Evolutionary conservation across 805 yeast genomes (phyloP).

Genomic region (Yamadazyma akitaensis): DNA sequence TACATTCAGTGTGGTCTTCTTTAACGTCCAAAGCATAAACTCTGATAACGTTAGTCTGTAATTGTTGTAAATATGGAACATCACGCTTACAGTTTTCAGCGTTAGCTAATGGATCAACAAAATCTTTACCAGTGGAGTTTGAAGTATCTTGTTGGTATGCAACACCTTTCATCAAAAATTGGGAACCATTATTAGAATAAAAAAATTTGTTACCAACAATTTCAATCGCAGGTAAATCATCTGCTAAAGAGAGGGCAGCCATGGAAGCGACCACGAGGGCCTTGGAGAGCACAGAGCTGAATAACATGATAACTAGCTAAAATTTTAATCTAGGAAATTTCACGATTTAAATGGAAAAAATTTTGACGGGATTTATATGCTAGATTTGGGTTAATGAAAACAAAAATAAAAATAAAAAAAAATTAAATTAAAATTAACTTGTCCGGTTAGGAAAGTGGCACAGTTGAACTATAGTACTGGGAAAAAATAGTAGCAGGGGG

Average conservation of each 20-base stretch:
- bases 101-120: slow-evolving; percentile 72
- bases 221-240: slow-evolving; percentile 60
- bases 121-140: slow-evolving; percentile 47
- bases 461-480: slow-evolving; percentile 1
- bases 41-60: slow-evolving; percentile 68
- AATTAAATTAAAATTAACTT: not conserved
- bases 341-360: slow-evolving; percentile 1
- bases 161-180: slow-evolving; percentile 72
- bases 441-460: slow-evolving; percentile 1
- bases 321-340: not conserved
- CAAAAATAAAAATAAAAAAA: slow-evolving; percentile 1
- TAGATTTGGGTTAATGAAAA: slow-evolving; percentile 5
- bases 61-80: slow-evolving; percentile 61
- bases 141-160: slow-evolving; percentile 75
- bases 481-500: not conserved
- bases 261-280: slow-evolving; percentile 5
- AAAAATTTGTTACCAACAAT: slow-evolving; percentile 76
- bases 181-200: slow-evolving; percentile 74
- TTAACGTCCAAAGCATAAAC: slow-evolving; percentile 71
- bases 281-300: slow-evolving; percentile 4
- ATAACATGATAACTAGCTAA: slow-evolving; percentile 6
- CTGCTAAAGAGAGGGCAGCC: slow-evolving; percentile 24
- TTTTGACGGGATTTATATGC: slow-evolving; percentile 6
- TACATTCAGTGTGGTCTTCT: slow-evolving; percentile 65
- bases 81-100: slow-evolving; percentile 62